Evolutionary conservation across 805 yeast genomes (phyloP).

Genomic region (Zygosaccharomyces lentus): DNA sequence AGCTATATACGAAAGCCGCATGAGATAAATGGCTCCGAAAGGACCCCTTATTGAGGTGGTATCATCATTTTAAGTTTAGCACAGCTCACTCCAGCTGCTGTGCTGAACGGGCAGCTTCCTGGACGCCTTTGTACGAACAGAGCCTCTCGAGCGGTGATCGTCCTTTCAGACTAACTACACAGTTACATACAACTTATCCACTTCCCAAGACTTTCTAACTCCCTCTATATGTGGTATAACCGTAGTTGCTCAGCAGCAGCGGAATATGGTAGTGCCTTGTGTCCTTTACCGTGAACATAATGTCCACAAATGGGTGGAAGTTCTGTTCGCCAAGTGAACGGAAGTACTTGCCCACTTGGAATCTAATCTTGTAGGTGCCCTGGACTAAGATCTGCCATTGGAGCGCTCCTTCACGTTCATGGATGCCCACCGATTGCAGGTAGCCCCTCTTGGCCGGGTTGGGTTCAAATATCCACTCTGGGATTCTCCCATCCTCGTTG

Average conservation of each 20-base stretch:
- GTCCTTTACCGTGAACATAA: slow-evolving; percentile 59
- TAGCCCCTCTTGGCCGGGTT: slow-evolving; percentile 12
- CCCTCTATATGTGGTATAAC: slow-evolving; percentile 90
- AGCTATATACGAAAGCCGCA: not conserved
- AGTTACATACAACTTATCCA: not conserved
- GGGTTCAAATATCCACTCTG: slow-evolving; percentile 57
- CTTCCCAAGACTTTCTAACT: slow-evolving; percentile 37
- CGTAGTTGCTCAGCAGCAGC: slow-evolving; percentile 72
- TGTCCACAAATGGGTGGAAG: slow-evolving; percentile 86
- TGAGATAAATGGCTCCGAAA: too few species aligned
- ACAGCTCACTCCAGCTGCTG: too few species aligned
- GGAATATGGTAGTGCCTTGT: slow-evolving; percentile 90
- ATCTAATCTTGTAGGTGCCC: slow-evolving; percentile 72
- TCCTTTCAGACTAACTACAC: too few species aligned
- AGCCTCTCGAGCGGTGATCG: too few species aligned
- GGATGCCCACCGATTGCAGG: slow-evolving; percentile 34
- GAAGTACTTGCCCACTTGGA: slow-evolving; percentile 70
- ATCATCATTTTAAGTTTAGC: too few species aligned
- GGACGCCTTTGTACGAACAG: too few species aligned
- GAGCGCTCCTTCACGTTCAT: slow-evolving; percentile 12
- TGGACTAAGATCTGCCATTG: slow-evolving; percentile 47
- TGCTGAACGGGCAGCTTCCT: too few species aligned
- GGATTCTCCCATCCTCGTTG: slow-evolving; percentile 75
- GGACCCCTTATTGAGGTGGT: too few species aligned
- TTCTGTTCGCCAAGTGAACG: slow-evolving; percentile 40